These are phyloP conservation scores for Rhynchosporium secalis DNA, from an alignment of 2,329 filamentous ascomycete species.

Conservation along the genomic window DNA sequence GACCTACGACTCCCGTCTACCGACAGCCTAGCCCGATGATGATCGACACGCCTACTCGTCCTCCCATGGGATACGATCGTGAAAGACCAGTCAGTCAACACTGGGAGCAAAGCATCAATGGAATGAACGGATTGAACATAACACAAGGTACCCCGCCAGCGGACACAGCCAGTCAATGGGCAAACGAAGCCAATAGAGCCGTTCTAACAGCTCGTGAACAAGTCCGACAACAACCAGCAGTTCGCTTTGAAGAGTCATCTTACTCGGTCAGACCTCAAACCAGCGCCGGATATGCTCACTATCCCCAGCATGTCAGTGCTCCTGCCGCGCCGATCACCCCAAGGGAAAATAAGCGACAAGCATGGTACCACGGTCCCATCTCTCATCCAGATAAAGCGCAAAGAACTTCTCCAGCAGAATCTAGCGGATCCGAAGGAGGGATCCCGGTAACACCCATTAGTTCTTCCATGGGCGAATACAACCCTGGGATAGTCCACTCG, in stretches of 20 bases:
- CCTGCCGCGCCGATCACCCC: conserved; percentile 58
- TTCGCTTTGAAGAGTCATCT: conserved; percentile 56
- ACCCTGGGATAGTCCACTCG: conserved; percentile 53
- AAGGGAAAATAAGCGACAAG: conserved; percentile 65
- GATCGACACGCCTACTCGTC: conserved; percentile 53
- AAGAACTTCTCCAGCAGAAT: conserved; percentile 55
- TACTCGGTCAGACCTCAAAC: conserved; percentile 40
- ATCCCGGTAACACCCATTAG: conserved; percentile 51
- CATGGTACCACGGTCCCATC: conserved; percentile 65
- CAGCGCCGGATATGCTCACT: conserved; percentile 46
- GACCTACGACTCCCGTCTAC: conserved; percentile 61
- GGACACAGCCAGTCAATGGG: conserved; percentile 57
- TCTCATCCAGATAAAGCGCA: conserved; percentile 37
- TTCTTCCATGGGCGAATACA: conserved; percentile 49
- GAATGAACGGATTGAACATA: conserved; percentile 67
- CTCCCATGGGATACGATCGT: conserved; percentile 43
- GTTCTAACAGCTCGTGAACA: conserved; percentile 57
- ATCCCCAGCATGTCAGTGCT: conserved; percentile 62
- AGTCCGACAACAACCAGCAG: conserved; percentile 48
- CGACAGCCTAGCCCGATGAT: conserved; percentile 76
- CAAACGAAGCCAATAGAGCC: conserved; percentile 55
- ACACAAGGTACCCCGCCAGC: conserved; percentile 51
- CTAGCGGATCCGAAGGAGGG: conserved; percentile 54
- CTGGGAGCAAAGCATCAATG: conserved; percentile 67
- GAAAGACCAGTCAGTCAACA: conserved; percentile 48